Evolutionary conservation across 1,139 yeast species (phyloP).

Genomic region (Taiozyma onychis): DNA sequence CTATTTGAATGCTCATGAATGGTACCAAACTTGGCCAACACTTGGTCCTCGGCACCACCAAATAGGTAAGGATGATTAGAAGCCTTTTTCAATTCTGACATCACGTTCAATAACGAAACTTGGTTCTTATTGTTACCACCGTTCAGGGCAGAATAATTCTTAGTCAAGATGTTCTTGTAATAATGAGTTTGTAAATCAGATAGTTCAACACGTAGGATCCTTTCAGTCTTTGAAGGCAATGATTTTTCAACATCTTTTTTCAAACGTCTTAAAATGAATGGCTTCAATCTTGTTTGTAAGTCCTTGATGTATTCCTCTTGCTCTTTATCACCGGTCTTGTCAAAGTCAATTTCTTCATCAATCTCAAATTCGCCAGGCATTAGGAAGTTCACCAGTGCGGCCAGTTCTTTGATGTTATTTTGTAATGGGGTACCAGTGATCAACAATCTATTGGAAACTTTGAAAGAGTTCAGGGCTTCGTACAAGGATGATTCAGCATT

Average conservation of each 20-base stretch:
- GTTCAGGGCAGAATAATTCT: constrained; percentile 85
- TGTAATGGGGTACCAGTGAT: constrained; percentile 98
- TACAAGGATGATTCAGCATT: constrained; percentile 91
- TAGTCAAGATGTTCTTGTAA: constrained; percentile 87
- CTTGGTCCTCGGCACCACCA: constrained; percentile 88
- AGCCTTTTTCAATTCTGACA: constrained; percentile 95
- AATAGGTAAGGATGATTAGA: constrained; percentile 95
- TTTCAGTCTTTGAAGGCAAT: constrained; percentile 89
- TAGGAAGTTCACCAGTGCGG: constrained; percentile 88
- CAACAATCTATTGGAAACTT: constrained; percentile 75
- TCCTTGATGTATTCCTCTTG: constrained; percentile 88
- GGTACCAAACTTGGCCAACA: constrained; percentile 51
- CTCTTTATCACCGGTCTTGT: constrained; percentile 65
- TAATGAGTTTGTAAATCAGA: constrained; percentile 95
- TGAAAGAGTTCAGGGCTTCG: constrained; percentile 79
- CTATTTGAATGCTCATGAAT: constrained; percentile 35
- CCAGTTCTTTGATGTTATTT: constrained; percentile 90
- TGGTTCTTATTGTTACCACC: constrained; percentile 80
- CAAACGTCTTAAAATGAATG: constrained; percentile 85
- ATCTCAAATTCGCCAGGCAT: constrained; percentile 92
- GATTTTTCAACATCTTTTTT: constrained; percentile 98
- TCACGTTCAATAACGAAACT: constrained; percentile 79
- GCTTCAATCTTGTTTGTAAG: constrained; percentile 78
- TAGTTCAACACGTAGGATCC: constrained; percentile 89
- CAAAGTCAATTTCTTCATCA: constrained; percentile 93